Conservation (phyloP, 768 basidiomycete genomes). For the Trametes villosa region DNA sequence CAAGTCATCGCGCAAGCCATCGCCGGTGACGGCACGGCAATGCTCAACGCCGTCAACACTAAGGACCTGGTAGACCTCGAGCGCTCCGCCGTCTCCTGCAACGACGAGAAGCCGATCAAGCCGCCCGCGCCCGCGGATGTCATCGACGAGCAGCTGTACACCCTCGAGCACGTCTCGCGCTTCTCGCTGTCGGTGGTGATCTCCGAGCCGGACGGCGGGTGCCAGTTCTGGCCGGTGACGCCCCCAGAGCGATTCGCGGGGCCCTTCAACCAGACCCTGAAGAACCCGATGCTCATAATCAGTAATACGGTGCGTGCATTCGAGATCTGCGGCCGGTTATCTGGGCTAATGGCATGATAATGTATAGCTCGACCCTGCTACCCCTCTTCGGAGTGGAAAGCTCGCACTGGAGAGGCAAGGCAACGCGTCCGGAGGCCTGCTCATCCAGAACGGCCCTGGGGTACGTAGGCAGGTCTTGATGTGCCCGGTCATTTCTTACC, state of each 20-base stretch:
- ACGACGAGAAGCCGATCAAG: constrained; percentile 32
- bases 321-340: neutral
- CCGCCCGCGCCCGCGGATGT: constrained; percentile 24
- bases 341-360: neutral
- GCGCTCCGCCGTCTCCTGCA: constrained; percentile 37
- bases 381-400: constrained; percentile 33
- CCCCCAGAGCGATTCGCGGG: constrained; percentile 34
- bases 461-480: neutral
- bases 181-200: constrained; percentile 24
- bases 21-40: constrained; percentile 28
- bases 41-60: constrained; percentile 27
- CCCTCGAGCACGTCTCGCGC: constrained; percentile 26
- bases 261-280: constrained; percentile 36
- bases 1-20: constrained; percentile 29
- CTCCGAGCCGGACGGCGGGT: constrained; percentile 34
- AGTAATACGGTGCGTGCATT: constrained; percentile 28
- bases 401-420: constrained; percentile 27
- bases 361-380: constrained; percentile 33
- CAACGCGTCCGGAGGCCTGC: constrained; percentile 19
- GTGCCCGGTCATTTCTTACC: neutral
- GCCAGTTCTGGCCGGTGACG: constrained; percentile 32
- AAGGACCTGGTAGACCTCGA: constrained; percentile 25
- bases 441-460: neutral
- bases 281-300: constrained; percentile 33
- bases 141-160: constrained; percentile 31